Conservation (phyloP, 1,284 basidiomycete genomes). For the Cystobasidiaceae sp. region DNA sequence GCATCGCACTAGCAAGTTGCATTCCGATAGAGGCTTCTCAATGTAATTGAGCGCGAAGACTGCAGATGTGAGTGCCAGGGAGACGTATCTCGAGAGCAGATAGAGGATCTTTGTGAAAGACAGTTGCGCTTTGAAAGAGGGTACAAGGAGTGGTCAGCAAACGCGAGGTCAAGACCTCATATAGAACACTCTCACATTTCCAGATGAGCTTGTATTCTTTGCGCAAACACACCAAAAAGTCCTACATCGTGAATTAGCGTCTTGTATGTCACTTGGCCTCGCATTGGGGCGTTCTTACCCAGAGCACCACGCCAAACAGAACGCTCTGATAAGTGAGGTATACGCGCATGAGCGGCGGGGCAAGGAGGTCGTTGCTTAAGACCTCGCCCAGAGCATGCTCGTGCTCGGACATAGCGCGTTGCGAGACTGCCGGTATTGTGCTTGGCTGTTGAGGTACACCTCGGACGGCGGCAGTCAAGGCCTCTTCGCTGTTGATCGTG, state of each 20-base stretch:
- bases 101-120: conserved; percentile 13
- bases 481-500: no score
- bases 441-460: no score
- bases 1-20: conserved; percentile 22
- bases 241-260: not conserved
- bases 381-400: no score
- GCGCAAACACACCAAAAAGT: conserved; percentile 15
- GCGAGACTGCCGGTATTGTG: no score
- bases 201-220: conserved; percentile 25
- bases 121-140: not conserved
- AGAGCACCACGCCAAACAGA: conserved; percentile 22
- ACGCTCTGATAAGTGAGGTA: conserved; percentile 14
- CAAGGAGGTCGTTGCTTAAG: no score
- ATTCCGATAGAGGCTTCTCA: not conserved
- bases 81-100: conserved; percentile 17
- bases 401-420: no score
- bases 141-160: not conserved
- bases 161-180: not conserved
- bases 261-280: not conserved
- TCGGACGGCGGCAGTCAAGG: no score
- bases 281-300: not conserved
- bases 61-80: conserved; percentile 12
- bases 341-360: no score
- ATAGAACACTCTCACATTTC: not conserved
- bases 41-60: conserved; percentile 6